Base-by-base conservation (phyloP, 2,329 filamentous ascomycete species). In the Eutypa lata region DNA sequence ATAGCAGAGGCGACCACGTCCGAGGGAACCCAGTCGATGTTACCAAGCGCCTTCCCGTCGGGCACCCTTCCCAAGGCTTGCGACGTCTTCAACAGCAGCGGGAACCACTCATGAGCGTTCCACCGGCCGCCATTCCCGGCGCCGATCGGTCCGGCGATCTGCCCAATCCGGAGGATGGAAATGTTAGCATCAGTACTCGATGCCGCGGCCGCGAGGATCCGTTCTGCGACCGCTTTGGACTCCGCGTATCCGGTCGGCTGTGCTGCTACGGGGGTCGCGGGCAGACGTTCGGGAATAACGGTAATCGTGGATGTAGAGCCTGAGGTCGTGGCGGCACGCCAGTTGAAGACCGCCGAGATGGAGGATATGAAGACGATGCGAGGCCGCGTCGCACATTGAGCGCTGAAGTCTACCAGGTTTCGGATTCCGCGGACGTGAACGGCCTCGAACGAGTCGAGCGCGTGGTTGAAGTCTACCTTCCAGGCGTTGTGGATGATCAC, bases 401-500 rank as follows among this genome's bases (percentile, higher is more conserved):
- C 35, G n/a, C 42, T 47, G 48, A 63, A 51, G 47, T 58, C 48
- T 3, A 59, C 33, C 4, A 61, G 33, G 43, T 58, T 21, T 2
- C 57, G 52, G 8, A 60, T 55, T 5, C 59, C 55, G 14, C 48
- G 47, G 26, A 62, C 52, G 45, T 61, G 57, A 0, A 50, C 48
- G 10, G 47, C 48, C 51, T 57, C 56, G 40, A 62, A 62, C 4
- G 58, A 54, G 3, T 54, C 51, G 21, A 63, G 54, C 18, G 47
- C 26, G 5, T 58, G 57, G 24, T 61, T 62, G 55, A 63, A 63
- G 48, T 63, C 57, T 5, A 63, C 64, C 6, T 53, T 60, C 54
- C 63, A 65, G 14, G 62, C 59, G n/a, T 57, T 63, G 47, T 63
- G 62, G 26, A 61, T 56, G 37, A 58, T 45, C 14, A 38, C n/a